Base-by-base conservation (phyloP, 148 eudicot species). In the Cornus controversa region DNA sequence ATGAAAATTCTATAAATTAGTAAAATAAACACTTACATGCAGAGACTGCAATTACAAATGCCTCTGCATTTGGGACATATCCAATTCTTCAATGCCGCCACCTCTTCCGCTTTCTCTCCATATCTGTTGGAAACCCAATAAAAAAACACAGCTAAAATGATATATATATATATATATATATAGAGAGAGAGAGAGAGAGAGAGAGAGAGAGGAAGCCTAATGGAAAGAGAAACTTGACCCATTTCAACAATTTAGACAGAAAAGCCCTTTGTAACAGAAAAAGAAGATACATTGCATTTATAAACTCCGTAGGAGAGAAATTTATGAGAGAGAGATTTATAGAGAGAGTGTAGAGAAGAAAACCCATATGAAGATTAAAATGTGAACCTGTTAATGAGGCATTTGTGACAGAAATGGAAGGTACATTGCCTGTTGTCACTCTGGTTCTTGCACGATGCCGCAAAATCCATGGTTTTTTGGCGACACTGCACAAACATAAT, bases 331-430 rank as follows among this genome's bases (percentile, higher is more conserved):
- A 22, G 11, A 29, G 5, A 8, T 18, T 5, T 3, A 10, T 40
- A 40, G 9, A 2, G 22, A 66, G 13, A n/a, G n/a, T n/a, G n/a
- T n/a, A 18, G 10, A 60, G 2, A 74, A n/a, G 24, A 6, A 65
- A 15, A 36, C 45, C 45, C 45, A 4, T 3, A 40, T 40, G 45
- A 40, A 40, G 10, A 40, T 40, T 40, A 24, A 26, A 13, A 53
- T 4, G 20, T 23, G 54, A 82, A 95, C 99, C 99, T 91, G 85
- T 95, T 95, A 22, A 77, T 67, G 63, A 95, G 98, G 87, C 99
- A 95, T 80, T 84, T 91, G 57, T 90, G 92, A 73, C 99, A 95
- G 70, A 83, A 89, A 68, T 81, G 83, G 27, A 89, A 65, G 0
- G 91, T 62, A 67, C 99, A 95, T 81, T 78, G 45, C 45, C 4